Base-by-base conservation (phyloP, 495 filamentous ascomycete genomes). In the Tirmania nivea region DNA sequence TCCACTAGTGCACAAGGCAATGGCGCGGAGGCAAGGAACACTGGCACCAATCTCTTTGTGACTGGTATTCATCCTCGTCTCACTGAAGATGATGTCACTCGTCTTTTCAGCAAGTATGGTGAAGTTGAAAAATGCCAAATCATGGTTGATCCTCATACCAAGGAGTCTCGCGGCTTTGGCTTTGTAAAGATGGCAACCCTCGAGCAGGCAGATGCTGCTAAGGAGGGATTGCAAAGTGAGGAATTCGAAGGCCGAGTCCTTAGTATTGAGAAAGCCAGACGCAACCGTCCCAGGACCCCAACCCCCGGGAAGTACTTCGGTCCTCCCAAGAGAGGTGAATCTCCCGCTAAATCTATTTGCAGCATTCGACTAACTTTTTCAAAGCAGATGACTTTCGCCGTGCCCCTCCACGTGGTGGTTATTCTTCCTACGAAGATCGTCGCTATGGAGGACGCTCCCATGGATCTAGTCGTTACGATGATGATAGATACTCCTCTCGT, bases 221-320 rank as follows among this genome's bases (percentile, higher is more conserved):
- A 94, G 71, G 92, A 96, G 56, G 86, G 84, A 54, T 73, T 99
- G 48, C 87, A 94, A 69, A 88, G 90, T 65, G 90, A 95, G 69
- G 78, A 84, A 56, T 86, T 94, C 57, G 89, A 96, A 63, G 92
- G 92, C 56, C 84, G 89, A 60, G 94, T 88, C 54, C 71, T 99
- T 56, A 94, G 86, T 75, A 96, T 99, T 56, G 92, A 99, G 77
- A 99, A 96, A 75, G 90, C 90, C 65, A 84, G 90, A 63, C 85
- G 90, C 68, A 80, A 83, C 65, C 81, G 84, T 57, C 92, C 92
- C 53, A 83, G 90, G 64, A 96, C 88, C 48, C 90, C 90, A 11
- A 99, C 90, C 55, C 90, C 90, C 36, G 90, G 90, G 70, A 95
- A 96, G 70, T 99, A 99, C 78, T 95, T 93, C 66, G 90, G 90